Evolutionary conservation across 83 land plant genomes (phyloP).

Genomic region (Picea mariana): DNA sequence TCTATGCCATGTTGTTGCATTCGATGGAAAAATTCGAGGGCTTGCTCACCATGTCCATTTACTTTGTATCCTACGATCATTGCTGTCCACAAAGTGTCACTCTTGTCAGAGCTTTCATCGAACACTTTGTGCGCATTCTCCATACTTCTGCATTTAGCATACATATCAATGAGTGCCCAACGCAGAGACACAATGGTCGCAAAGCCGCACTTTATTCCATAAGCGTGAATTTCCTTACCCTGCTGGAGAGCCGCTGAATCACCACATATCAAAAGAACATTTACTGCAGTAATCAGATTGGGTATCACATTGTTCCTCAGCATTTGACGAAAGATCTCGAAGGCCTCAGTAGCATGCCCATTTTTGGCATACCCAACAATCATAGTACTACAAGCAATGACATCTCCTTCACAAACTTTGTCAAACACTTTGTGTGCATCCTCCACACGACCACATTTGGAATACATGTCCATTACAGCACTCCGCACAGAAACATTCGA

Average conservation of each 20-base stretch:
- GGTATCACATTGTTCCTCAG: background rate
- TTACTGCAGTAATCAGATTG: background rate
- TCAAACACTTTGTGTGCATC: background rate
- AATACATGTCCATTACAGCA: background rate
- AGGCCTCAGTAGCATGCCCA: background rate
- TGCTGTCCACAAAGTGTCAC: background rate
- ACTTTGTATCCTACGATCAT: background rate
- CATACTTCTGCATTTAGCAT: constrained; percentile 5
- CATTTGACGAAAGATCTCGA: constrained; percentile 7
- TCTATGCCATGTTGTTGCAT: background rate
- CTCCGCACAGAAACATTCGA: background rate
- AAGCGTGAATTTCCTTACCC: constrained; percentile 11
- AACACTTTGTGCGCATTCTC: background rate
- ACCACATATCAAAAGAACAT: background rate
- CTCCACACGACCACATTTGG: background rate
- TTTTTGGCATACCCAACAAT: background rate
- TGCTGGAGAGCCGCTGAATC: background rate
- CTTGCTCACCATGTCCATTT: background rate
- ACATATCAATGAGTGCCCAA: background rate
- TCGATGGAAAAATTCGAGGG: background rate
- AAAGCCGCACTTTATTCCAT: constrained; percentile 9
- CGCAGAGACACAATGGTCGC: background rate
- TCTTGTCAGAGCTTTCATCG: background rate
- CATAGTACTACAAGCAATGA: background rate
- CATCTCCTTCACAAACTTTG: background rate